Conservation (phyloP, 495 filamentous ascomycete genomes). For the Penicillium salamii region DNA sequence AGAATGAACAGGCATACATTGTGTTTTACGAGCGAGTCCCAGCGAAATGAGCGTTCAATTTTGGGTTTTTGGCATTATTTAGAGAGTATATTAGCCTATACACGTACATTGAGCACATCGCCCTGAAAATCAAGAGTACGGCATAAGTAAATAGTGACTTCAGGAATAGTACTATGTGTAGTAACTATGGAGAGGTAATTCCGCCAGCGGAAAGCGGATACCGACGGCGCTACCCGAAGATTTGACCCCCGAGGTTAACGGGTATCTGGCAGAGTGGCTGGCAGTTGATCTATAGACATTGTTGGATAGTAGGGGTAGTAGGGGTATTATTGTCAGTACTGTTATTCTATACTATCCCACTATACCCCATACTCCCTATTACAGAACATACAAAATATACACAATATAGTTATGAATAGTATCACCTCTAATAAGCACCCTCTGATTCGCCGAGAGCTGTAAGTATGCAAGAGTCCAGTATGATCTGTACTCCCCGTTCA, state of each 20-base stretch:
- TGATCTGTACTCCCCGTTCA: not conserved
- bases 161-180: too few species aligned
- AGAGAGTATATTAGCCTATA: constrained; percentile 5
- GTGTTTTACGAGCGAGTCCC: constrained; percentile 61
- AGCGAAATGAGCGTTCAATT: constrained; percentile 40
- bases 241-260: constrained; percentile 23
- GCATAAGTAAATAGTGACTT: too few species aligned
- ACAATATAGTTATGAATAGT: too few species aligned
- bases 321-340: too few species aligned
- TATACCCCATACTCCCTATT: too few species aligned
- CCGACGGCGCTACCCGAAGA: constrained; percentile 14
- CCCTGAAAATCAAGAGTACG: too few species aligned
- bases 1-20: constrained; percentile 67
- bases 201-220: constrained; percentile 16
- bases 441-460: constrained; percentile 20
- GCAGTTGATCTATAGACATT: too few species aligned
- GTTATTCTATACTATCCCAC: too few species aligned
- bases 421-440: constrained; percentile 30
- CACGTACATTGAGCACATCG: constrained; percentile 1
- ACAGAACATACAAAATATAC: too few species aligned
- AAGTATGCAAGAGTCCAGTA: too few species aligned
- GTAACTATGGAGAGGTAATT: too few species aligned
- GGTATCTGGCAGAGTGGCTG: constrained; percentile 12
- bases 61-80: constrained; percentile 12
- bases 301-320: too few species aligned